Conservation (phyloP, 2,329 filamentous ascomycete species). For the Cladorrhinum sp. region DNA sequence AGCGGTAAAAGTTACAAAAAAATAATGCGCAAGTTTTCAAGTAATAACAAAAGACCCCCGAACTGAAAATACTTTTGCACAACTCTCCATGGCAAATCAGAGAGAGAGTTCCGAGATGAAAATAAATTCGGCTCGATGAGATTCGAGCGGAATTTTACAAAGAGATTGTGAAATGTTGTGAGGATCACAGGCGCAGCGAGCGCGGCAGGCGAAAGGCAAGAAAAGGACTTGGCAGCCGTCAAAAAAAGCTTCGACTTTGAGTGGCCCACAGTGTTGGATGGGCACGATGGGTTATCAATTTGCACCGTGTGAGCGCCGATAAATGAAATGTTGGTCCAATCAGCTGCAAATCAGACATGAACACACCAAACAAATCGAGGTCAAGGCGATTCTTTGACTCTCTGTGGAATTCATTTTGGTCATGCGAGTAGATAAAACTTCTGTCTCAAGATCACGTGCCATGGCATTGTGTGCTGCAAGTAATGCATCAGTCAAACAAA, state of each 20-base stretch:
- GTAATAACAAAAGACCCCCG: constrained; percentile 2
- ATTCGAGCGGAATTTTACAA: background rate
- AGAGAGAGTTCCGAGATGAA: background rate
- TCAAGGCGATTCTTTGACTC: no score
- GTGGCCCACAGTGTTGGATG: background rate
- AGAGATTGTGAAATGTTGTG: background rate
- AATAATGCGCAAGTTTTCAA: background rate
- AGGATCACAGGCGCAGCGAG: no score
- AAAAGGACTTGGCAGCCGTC: background rate
- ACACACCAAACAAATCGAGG: no score
- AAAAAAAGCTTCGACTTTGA: background rate
- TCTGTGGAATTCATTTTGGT: no score
- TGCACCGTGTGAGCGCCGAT: background rate
- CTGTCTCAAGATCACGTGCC: no score
- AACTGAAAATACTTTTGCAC: constrained; percentile 1
- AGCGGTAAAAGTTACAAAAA: background rate
- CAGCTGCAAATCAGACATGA: no score
- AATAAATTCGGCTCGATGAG: background rate
- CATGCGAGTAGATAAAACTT: no score
- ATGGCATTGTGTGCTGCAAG: no score
- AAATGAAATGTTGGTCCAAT: background rate
- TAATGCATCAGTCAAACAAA: no score
- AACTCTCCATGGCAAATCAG: constrained; percentile 9
- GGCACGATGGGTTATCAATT: background rate
- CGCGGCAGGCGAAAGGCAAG: background rate